These are phyloP conservation scores for Dendrobium huoshanense DNA, from an alignment of 106 monocot species.

Conservation along the genomic window DNA sequence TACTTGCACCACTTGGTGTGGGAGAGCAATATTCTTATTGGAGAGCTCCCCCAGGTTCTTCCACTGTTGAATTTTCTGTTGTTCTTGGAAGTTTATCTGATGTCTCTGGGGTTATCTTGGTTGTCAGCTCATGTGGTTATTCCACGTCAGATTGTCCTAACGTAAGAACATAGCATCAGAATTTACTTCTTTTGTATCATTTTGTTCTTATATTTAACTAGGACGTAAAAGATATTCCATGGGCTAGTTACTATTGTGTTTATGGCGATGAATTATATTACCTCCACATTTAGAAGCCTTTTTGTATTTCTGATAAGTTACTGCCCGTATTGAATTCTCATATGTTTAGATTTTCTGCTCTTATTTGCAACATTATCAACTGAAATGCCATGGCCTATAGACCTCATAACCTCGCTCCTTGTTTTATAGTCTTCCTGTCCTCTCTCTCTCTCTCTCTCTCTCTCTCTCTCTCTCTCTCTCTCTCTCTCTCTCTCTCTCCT, in stretches of 20 bases:
- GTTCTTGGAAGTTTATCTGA: constrained; percentile 80
- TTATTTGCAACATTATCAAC: not conserved
- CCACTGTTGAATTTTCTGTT: constrained; percentile 78
- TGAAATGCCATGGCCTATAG: not conserved
- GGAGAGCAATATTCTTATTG: constrained; percentile 63
- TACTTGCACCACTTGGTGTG: constrained; percentile 67
- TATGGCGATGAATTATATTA: not conserved
- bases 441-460: too few relatives aligned
- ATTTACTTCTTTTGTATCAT: constrained; percentile 1
- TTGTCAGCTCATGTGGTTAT: constrained; percentile 95
- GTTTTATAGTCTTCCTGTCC: too few relatives aligned
- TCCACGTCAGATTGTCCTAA: constrained; percentile 68
- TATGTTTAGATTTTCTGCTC: not conserved
- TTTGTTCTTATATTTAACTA: not conserved
- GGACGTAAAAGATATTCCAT: not conserved
- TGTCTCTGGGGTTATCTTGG: constrained; percentile 71
- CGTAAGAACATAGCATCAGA: constrained; percentile 41
- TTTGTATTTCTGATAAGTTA: not conserved
- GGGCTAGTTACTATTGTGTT: not conserved
- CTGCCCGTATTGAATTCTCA: not conserved
- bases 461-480: not conserved
- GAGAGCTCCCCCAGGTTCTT: constrained; percentile 60
- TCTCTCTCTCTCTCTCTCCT: not conserved
- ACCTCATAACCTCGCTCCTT: too few relatives aligned
- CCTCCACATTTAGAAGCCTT: not conserved